Evolutionary conservation across 192 early-diverging fungal genomes (phyloP).

Genomic region (Spinellus fusiger): DNA sequence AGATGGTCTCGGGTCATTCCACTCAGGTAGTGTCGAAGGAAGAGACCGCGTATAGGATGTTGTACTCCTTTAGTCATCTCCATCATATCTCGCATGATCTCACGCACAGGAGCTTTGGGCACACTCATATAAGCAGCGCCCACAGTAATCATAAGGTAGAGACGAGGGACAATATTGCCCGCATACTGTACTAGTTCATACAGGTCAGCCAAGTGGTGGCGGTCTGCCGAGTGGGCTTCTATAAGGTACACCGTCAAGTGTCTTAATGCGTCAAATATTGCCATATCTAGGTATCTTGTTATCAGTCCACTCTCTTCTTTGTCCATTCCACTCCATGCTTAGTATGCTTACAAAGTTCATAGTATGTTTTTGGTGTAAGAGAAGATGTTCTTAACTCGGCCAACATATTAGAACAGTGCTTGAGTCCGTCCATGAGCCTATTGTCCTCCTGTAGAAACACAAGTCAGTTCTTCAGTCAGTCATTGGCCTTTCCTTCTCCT

Average conservation of each 20-base stretch:
- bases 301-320: not conserved
- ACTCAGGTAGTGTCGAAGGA: conserved; percentile 92
- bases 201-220: conserved; percentile 78
- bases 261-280: conserved; percentile 93
- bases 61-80: conserved; percentile 99
- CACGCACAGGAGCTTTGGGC: conserved; percentile 82
- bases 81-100: conserved; percentile 98
- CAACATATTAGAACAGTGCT: conserved; percentile 95
- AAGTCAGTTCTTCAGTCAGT: not conserved
- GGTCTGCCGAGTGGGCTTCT: conserved; percentile 76
- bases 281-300: conserved; percentile 65
- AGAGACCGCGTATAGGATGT: conserved; percentile 95
- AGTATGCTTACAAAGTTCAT: conserved; percentile 83
- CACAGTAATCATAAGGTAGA: conserved; percentile 99
- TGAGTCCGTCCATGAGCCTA: conserved; percentile 93
- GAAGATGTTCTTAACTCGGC: conserved; percentile 91
- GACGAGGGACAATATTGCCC: conserved; percentile 94
- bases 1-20: conserved; percentile 94
- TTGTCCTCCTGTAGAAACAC: conserved; percentile 58
- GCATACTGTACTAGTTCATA: conserved; percentile 99
- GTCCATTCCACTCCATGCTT: not conserved
- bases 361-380: conserved; percentile 96
- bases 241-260: conserved; percentile 87
- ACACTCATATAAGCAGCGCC: conserved; percentile 94
- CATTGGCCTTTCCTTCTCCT: not conserved